Base-by-base conservation (phyloP, 108 stramenopile species). In the Stephanodiscus minutulus region DNA sequence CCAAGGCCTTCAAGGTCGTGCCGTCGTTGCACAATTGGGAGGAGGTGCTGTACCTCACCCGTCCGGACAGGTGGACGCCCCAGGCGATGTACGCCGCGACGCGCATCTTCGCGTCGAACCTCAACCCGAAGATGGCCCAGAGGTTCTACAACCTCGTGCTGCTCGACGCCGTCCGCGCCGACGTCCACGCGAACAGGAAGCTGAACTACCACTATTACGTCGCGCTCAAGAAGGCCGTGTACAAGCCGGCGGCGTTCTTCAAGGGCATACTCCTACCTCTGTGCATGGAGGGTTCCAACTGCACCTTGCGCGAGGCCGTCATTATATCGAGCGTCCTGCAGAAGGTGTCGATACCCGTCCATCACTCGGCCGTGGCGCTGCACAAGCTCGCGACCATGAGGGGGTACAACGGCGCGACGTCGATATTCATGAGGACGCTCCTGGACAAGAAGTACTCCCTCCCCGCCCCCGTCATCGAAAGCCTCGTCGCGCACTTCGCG, bases 1-100 rank as follows among this genome's bases (percentile, higher is more conserved):
- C 99, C 28, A 99, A 99, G 76, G 99, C 98, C 28, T 98, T 99
- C 93, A 99, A 99, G 85, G 98, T 99, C 15, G 91, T 99, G 27
- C 99, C 99, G 11, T 93, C 93, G 6, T 72, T 99, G 27, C 76
- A 81, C 50, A 96, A 97, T 59, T 99, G 99, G 99, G 99, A 99
- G 80, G 96, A 98, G 71, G 91, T 98, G 13, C 82, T 99, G 20
- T 98, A 96, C 74, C 76, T 98, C 60, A 98, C 98, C 11, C 91
- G 95, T 31, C 99, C 99, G 8, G 97, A 99, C 67, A 46, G 62
- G 49, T 99, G 99, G 99, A 95, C 97, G 11, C 95, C 96, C 12
- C 96, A 96, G 54, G 97, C 97, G 35, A 96, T 96, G 90, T 95
- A 78, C 71, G 97, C 97, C 8, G 97, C 96, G 0, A 99, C 99